Base-by-base conservation (phyloP, 2,329 filamentous ascomycete genomes). In the Gremmenia infestans region DNA sequence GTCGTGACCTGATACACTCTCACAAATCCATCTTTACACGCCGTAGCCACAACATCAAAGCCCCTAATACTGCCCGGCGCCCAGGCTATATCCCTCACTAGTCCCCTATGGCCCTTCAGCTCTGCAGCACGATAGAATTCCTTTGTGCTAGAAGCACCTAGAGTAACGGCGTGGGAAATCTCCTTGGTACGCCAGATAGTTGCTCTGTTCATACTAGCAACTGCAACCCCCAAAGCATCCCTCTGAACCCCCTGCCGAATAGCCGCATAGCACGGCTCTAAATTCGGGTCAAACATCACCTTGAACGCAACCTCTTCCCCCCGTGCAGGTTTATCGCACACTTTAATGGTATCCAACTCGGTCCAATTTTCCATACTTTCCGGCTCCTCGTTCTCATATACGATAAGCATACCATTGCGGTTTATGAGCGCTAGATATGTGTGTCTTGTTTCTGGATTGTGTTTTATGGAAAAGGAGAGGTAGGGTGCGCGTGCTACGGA, bases 21-120 rank as follows among this genome's bases (percentile, higher is more conserved):
- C 42, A 97, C 85, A 64, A 85, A 86, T 3, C 94, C 93, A 69
- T 99, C 94, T 71, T 95, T 95, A 69, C 90, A 94, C 2, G 91
- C 93, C 5, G 92, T 95, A 3, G 93, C 94, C 64, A 97, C 81
- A 55, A 93, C 81, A 71, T 99, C 94, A 70, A 90, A 93, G 1
- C 93, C 93, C 40, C 92, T 79, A 65, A 95, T 91, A 62, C 91
- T 95, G 12, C 91, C 93, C 48, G 91, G 88, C 1, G 93, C 91
- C 94, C 94, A 99, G 2, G 90, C 87, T 1, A 97, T 82, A 70
- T 97, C 92, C 48, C 93, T 81, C 6, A 97, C 88, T 40, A 97
- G 78, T 0, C 86, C 85, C 7, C 82, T 79, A 65, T 96, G 89
- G 1, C 85, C 85, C 32, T 78, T 77, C 15, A 97, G 76, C 67